Evolutionary conservation across 805 yeast genomes (phyloP).

Genomic region (Candida vaughaniae): DNA sequence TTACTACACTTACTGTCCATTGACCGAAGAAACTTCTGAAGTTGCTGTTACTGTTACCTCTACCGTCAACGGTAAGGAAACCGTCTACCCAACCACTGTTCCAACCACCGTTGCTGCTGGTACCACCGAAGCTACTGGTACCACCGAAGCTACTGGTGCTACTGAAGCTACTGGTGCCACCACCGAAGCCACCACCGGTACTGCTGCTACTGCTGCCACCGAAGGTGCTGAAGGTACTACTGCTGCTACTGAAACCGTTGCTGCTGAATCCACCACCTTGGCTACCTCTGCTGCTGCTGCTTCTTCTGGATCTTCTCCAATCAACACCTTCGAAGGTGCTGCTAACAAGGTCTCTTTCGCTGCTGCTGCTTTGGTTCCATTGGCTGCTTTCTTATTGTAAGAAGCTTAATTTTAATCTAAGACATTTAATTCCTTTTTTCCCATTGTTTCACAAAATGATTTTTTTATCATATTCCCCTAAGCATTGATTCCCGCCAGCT

Average conservation of each 20-base stretch:
- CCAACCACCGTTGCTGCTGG: slow-evolving; percentile 18
- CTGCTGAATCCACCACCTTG: slow-evolving; percentile 10
- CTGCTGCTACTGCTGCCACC: slow-evolving; percentile 2
- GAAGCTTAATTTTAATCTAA: slow-evolving; percentile 1
- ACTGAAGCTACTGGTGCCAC: slow-evolving; percentile 11
- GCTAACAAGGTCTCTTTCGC: slow-evolving; percentile 22
- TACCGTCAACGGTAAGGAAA: slow-evolving; percentile 3
- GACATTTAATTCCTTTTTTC: background rate
- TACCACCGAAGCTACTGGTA: slow-evolving; percentile 31
- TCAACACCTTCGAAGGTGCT: slow-evolving; percentile 26
- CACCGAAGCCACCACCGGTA: background rate
- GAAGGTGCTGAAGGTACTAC: slow-evolving; percentile 8
- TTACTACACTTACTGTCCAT: slow-evolving; percentile 41
- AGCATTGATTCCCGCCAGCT: background rate
- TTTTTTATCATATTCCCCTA: background rate
- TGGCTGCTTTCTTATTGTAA: slow-evolving; percentile 36
- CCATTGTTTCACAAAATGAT: background rate
- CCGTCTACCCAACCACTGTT: slow-evolving; percentile 21
- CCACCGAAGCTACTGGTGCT: slow-evolving; percentile 19
- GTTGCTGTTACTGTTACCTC: slow-evolving; percentile 18
- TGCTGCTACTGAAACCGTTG: slow-evolving; percentile 9
- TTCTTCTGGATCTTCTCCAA: slow-evolving; percentile 14
- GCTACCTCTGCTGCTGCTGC: slow-evolving; percentile 13
- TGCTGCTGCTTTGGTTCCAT: slow-evolving; percentile 29
- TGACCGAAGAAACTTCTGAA: slow-evolving; percentile 13